phyloP scores from a whole-genome alignment of 306 rosid species.

The Ceratonia siliqua region DNA sequence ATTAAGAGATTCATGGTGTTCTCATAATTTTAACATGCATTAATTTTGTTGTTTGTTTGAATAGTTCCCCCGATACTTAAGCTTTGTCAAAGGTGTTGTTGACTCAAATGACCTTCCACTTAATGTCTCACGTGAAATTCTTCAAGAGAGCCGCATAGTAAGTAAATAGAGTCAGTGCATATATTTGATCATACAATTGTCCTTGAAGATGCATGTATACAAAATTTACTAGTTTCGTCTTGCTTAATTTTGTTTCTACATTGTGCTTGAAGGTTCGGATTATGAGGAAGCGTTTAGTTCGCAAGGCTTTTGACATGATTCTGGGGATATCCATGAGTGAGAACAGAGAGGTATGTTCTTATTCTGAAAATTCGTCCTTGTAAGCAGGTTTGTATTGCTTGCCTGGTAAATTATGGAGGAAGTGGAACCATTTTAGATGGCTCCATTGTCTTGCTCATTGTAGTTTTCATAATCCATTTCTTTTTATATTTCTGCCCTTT shows the following conservation, averaged over 20 bases:
- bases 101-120: conserved; percentile 98
- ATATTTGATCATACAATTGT: neutral
- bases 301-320: conserved; percentile 97
- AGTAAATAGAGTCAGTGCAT: conserved; percentile 29
- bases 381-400: neutral
- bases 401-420: neutral
- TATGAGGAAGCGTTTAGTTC: conserved; percentile 91
- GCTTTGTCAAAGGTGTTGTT: conserved; percentile 95
- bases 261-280: conserved; percentile 76
- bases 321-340: conserved; percentile 95
- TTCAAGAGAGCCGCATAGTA: conserved; percentile 96
- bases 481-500: neutral
- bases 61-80: conserved; percentile 93
- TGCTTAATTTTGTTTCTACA: conserved; percentile 16
- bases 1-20: conserved; percentile 6
- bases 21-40: conserved; percentile 2
- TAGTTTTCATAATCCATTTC: neutral
- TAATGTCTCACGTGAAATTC: conserved; percentile 97
- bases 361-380: conserved; percentile 18
- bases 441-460: neutral
- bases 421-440: neutral
- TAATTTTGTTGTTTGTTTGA: conserved; percentile 32
- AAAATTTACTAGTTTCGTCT: neutral
- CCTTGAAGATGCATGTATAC: neutral
- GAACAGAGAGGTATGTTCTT: conserved; percentile 65